Percentiles rank a stretch among this genome's conserved stretches.
phyloP scores from a whole-genome alignment of 1,284 basidiomycete genomes.

The Malassezia restricta region DNA sequence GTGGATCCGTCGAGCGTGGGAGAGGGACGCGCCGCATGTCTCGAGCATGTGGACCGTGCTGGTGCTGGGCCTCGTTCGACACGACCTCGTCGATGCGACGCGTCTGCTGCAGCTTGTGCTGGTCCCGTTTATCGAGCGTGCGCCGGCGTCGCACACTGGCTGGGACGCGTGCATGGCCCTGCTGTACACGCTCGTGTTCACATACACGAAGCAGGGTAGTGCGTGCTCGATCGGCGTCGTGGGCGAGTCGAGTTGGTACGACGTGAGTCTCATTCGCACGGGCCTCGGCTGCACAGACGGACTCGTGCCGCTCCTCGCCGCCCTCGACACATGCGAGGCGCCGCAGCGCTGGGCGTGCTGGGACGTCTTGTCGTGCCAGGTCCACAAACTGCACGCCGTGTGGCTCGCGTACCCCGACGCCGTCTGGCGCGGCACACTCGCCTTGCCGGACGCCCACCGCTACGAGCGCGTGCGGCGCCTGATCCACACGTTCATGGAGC shows the following conservation, averaged over 20 bases:
- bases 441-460: background rate
- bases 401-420: constrained; percentile 7
- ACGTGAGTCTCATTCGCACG: background rate
- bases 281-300: background rate
- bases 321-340: background rate
- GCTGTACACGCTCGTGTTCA: constrained; percentile 1
- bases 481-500: background rate
- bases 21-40: background rate
- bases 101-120: constrained; percentile 4
- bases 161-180: constrained; percentile 2
- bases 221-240: background rate
- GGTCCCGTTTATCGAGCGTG: background rate
- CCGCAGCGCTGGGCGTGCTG: background rate
- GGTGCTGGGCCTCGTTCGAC: background rate
- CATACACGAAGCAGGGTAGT: background rate
- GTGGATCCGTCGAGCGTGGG: constrained; percentile 6
- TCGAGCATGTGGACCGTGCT: constrained; percentile 6
- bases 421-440: background rate
- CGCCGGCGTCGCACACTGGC: background rate
- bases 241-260: constrained; percentile 6
- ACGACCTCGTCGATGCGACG: constrained; percentile 2
- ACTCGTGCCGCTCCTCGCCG: constrained; percentile 5
- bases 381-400: background rate
- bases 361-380: background rate
- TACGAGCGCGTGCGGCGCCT: background rate